Percentiles rank a stretch among this genome's conserved stretches.
Conservation (phyloP, 2,329 filamentous ascomycete species). For the Pseudogymnoascus verrucosus region DNA sequence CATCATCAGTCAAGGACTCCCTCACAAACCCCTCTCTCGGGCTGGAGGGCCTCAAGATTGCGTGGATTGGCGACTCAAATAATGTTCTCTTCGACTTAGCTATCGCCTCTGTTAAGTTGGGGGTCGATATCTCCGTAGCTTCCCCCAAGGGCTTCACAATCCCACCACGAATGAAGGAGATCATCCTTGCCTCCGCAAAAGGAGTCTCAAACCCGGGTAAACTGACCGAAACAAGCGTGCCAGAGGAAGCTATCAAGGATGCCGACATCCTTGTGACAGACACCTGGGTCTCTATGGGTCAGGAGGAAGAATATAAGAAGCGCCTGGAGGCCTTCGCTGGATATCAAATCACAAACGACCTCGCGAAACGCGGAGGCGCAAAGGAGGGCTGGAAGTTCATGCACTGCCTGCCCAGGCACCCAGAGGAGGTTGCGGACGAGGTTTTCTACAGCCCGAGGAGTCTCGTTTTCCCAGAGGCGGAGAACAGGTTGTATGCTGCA, state of each 20-base stretch:
- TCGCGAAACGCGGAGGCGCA: constrained; percentile 77
- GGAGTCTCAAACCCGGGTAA: constrained; percentile 53
- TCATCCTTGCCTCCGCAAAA: constrained; percentile 59
- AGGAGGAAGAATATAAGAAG: constrained; percentile 76
- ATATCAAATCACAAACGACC: constrained; percentile 82
- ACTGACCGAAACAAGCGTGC: constrained; percentile 66
- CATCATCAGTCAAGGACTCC: constrained; percentile 24
- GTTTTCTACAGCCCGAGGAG: constrained; percentile 85
- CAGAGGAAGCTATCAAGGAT: constrained; percentile 74
- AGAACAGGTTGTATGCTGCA: constrained; percentile 89
- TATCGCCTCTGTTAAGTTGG: constrained; percentile 78
- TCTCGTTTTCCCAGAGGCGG: constrained; percentile 86
- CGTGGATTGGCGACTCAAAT: constrained; percentile 95
- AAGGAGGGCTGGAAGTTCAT: constrained; percentile 94
- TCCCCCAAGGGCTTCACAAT: constrained; percentile 81
- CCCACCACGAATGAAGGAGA: constrained; percentile 60
- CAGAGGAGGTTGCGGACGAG: constrained; percentile 87
- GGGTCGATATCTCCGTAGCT: constrained; percentile 78
- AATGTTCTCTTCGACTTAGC: constrained; percentile 94
- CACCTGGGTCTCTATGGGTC: constrained; percentile 98
- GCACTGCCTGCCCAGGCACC: constrained; percentile 91
- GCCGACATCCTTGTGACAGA: constrained; percentile 92
- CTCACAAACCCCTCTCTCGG: constrained; percentile 41
- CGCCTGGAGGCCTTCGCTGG: constrained; percentile 75
- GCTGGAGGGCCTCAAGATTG: constrained; percentile 77